Percentiles rank a stretch among this genome's conserved stretches.
Evolutionary conservation across 441 rosid genomes (phyloP).

Genomic region (Jatropha podagrica): DNA sequence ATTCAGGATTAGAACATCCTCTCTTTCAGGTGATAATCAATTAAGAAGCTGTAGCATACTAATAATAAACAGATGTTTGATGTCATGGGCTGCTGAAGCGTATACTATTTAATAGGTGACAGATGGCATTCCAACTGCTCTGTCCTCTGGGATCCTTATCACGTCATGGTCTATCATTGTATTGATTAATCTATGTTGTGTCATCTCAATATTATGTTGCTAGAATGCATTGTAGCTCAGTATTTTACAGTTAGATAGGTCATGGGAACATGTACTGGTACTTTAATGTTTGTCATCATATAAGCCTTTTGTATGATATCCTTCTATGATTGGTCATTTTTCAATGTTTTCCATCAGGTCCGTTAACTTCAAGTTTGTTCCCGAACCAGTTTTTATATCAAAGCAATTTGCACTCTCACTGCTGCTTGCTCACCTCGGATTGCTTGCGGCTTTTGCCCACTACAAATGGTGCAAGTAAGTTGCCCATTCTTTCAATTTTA

Average conservation of each 20-base stretch:
- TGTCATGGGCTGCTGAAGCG: constrained; percentile 2
- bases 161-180: background rate
- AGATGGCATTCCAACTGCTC: background rate
- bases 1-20: background rate
- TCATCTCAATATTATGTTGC: background rate
- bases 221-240: background rate
- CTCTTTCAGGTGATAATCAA: background rate
- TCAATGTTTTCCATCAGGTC: constrained; percentile 60
- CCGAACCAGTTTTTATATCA: constrained; percentile 81
- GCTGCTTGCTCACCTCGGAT: constrained; percentile 64
- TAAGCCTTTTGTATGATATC: background rate
- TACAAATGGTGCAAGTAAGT: constrained; percentile 97
- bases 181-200: background rate
- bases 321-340: constrained; percentile 6
- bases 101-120: background rate
- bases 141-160: background rate
- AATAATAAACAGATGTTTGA: background rate
- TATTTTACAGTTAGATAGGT: background rate
- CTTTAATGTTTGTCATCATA: background rate
- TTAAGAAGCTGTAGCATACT: background rate
- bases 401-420: constrained; percentile 80
- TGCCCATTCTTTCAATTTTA: background rate
- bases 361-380: constrained; percentile 93
- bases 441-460: constrained; percentile 66
- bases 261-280: background rate